Base-by-base conservation (phyloP, 768 basidiomycete species). In the Suillus ampliporus region DNA sequence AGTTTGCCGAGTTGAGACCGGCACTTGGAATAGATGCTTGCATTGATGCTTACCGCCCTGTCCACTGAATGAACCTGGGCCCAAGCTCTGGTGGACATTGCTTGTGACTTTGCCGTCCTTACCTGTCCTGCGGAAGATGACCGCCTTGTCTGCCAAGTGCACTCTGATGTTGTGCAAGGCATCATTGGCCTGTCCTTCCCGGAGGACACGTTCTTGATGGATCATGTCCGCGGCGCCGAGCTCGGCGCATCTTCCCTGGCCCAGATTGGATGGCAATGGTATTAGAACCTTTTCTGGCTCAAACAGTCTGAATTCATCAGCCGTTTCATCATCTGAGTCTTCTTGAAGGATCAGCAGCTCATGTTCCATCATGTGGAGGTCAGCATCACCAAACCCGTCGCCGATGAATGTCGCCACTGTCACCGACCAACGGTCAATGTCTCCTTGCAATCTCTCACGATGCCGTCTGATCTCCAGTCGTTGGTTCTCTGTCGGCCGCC, bases 131-230 rank as follows among this genome's bases (percentile, higher is more conserved):
- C 56, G 28, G 23, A 47, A 62, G 4, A 62, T 34, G 15, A 63
- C 62, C 6, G 60, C 46, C 40, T 67, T 68, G 21, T 68, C 21
- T 7, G 61, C 61, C 15, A 68, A 38, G 4, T 61, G 41, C 8
- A 60, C 8, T 5, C 54, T 0, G 13, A 69, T 17, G 5, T 43
- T 31, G 1, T 69, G 58, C 13, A 69, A 57, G 38, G 61, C 52
- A 38, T 69, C 66, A 58, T 69, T 69, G 5, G 66, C 68, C 28
- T 67, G 64, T 4, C 63, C 61, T 43, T 60, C 35, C 13, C 61
- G 1, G 8, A 67, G 57, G 15, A 37, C 50, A 37, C 38, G 58
- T 37, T 69, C 64, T 51, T 62, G 57, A 19, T 38, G 15, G 8
- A 53, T 44, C 3, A 67, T 19, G 4, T 17, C 14, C 3, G 9